phyloP scores from a whole-genome alignment of 2,329 filamentous ascomycete genomes.

The Pyrenochaeta sp. region DNA sequence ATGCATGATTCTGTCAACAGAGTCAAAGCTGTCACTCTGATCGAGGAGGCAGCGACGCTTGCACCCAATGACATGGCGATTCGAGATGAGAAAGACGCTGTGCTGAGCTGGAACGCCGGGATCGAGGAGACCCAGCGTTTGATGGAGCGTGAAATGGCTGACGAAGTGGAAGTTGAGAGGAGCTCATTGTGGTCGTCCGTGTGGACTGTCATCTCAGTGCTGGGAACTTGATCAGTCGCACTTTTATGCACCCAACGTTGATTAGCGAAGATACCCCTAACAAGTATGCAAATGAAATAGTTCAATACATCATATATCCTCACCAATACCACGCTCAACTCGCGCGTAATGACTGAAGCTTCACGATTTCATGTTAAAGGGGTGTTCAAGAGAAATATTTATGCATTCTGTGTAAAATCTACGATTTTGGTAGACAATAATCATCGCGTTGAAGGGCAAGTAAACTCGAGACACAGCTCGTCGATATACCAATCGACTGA shows the following conservation, averaged over 20 bases:
- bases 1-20: slow-evolving; percentile 17
- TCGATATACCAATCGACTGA: slow-evolving; percentile 1
- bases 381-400: not conserved
- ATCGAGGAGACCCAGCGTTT: slow-evolving; percentile 14
- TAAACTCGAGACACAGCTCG: not conserved
- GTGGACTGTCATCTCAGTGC: not conserved
- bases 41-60: slow-evolving; percentile 28
- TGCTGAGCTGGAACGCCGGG: slow-evolving; percentile 26
- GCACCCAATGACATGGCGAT: slow-evolving; percentile 29
- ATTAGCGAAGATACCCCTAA: slow-evolving; percentile 1
- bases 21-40: slow-evolving; percentile 21
- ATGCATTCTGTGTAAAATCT: not conserved
- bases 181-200: slow-evolving; percentile 12
- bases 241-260: not conserved
- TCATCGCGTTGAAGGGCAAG: not conserved
- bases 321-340: not conserved
- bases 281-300: not conserved
- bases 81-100: slow-evolving; percentile 27
- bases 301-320: not conserved
- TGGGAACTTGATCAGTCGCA: not conserved
- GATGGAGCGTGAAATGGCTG: slow-evolving; percentile 1
- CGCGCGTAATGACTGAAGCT: not conserved
- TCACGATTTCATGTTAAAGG: not conserved
- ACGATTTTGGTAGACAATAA: not conserved
- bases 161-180: not conserved